Conservation (phyloP, 805 yeast species). For the Naumovozyma dairenensis region DNA sequence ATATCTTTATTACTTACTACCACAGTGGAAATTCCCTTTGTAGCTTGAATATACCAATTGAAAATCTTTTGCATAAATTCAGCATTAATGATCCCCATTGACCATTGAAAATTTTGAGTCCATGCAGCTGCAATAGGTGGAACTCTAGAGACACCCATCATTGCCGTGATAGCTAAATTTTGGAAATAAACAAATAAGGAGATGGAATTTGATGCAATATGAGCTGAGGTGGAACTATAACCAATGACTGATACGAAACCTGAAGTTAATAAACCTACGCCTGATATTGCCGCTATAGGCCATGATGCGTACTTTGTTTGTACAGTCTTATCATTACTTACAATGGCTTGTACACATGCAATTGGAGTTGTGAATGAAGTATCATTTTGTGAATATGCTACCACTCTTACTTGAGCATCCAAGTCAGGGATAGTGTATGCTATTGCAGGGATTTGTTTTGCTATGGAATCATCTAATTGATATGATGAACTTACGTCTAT, state of each 20-base stretch:
- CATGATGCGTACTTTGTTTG: conserved; percentile 87
- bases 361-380: conserved; percentile 37
- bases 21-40: conserved; percentile 83
- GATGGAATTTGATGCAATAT: conserved; percentile 92
- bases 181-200: conserved; percentile 92
- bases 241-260: conserved; percentile 83
- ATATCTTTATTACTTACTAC: conserved; percentile 52
- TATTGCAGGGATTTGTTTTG: conserved; percentile 58
- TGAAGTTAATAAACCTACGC: conserved; percentile 77
- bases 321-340: conserved; percentile 86
- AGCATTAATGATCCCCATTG: conserved; percentile 78
- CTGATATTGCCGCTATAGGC: conserved; percentile 91
- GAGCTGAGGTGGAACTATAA: conserved; percentile 88
- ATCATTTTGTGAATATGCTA: conserved; percentile 45
- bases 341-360: conserved; percentile 87
- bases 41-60: conserved; percentile 90
- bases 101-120: conserved; percentile 96
- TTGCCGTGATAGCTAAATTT: conserved; percentile 78
- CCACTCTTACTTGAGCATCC: conserved; percentile 81
- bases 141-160: conserved; percentile 87
- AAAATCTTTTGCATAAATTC: conserved; percentile 73
- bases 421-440: conserved; percentile 90
- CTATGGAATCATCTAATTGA: conserved; percentile 32
- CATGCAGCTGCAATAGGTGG: conserved; percentile 98
- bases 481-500: conserved; percentile 55